phyloP scores from a whole-genome alignment of 352 stramenopile genomes.

The Halophytophthora polymorphica region DNA sequence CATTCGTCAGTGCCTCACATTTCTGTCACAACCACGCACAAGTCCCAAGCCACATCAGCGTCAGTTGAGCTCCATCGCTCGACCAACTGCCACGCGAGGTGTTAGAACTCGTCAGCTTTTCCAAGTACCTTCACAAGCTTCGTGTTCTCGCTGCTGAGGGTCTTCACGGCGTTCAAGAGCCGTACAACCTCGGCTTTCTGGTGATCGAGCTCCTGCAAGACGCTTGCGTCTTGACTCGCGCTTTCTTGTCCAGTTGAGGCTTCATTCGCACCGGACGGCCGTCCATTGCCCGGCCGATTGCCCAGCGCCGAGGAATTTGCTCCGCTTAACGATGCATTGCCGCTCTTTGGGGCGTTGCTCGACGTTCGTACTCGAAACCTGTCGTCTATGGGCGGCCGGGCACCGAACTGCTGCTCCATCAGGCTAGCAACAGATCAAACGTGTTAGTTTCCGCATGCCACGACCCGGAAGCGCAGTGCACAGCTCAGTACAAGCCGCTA shows the following conservation, averaged over 20 bases:
- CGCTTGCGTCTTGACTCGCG: constrained; percentile 39
- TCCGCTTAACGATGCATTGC: constrained; percentile 2
- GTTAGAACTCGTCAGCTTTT: background rate
- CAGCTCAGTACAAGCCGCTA: background rate
- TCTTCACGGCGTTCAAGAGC: constrained; percentile 81
- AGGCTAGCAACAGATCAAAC: constrained; percentile 29
- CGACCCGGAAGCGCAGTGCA: background rate
- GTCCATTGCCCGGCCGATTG: constrained; percentile 20
- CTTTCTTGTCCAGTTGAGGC: constrained; percentile 16
- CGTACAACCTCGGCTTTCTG: constrained; percentile 85
- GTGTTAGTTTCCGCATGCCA: background rate
- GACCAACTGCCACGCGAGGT: background rate
- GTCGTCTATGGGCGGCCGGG: constrained; percentile 33
- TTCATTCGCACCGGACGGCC: constrained; percentile 4
- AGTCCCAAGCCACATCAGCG: no score
- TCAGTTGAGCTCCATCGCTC: background rate
- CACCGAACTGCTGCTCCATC: constrained; percentile 79
- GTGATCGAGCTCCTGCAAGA: constrained; percentile 50
- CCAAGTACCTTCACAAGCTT: constrained; percentile 71
- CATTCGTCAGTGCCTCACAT: constrained; percentile 68
- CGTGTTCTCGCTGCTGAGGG: constrained; percentile 80
- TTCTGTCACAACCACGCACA: constrained; percentile 33
- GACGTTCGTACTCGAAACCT: constrained; percentile 8
- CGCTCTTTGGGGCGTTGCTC: constrained; percentile 13
- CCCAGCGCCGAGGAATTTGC: background rate